Conservation (phyloP, 306 rosid genomes). For the Citrullus amarus region DNA sequence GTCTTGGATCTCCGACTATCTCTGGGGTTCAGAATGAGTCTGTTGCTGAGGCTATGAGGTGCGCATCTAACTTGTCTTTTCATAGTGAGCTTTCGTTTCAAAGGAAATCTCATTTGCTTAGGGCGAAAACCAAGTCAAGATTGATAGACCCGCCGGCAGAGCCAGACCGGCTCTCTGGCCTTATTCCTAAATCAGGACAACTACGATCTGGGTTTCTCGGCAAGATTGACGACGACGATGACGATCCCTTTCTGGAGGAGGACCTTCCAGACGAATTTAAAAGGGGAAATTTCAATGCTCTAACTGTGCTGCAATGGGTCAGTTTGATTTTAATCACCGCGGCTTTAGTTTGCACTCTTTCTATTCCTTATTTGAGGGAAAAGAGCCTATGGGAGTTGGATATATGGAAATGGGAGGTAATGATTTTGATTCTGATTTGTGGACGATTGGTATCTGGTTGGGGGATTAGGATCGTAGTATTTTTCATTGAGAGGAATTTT, state of each 20-base stretch:
- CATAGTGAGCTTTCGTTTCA: constrained; percentile 31
- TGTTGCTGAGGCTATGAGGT: constrained; percentile 27
- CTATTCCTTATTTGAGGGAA: constrained; percentile 20
- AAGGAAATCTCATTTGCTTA: constrained; percentile 24
- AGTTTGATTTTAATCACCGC: constrained; percentile 50
- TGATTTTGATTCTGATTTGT: constrained; percentile 59
- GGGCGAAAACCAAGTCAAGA: constrained; percentile 41
- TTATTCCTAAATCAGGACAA: constrained; percentile 38
- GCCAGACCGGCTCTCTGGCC: constrained; percentile 24
- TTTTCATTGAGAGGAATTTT: constrained; percentile 61
- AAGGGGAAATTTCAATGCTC: constrained; percentile 17
- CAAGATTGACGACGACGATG: constrained; percentile 33
- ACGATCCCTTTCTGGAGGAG: constrained; percentile 68
- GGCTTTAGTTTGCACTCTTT: constrained; percentile 31
- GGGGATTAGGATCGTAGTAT: constrained; percentile 47
- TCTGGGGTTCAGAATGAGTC: background rate
- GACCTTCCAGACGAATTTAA: constrained; percentile 52
- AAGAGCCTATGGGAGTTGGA: constrained; percentile 40
- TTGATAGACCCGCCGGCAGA: constrained; percentile 40
- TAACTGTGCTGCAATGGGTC: constrained; percentile 55
- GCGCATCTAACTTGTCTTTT: constrained; percentile 35
- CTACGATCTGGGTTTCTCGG: constrained; percentile 43
- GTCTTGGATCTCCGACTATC: constrained; percentile 11
- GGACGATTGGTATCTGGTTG: constrained; percentile 82
- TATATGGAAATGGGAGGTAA: constrained; percentile 81